Base-by-base conservation (phyloP, 148 eudicot species). In the Diospyros kaki region DNA sequence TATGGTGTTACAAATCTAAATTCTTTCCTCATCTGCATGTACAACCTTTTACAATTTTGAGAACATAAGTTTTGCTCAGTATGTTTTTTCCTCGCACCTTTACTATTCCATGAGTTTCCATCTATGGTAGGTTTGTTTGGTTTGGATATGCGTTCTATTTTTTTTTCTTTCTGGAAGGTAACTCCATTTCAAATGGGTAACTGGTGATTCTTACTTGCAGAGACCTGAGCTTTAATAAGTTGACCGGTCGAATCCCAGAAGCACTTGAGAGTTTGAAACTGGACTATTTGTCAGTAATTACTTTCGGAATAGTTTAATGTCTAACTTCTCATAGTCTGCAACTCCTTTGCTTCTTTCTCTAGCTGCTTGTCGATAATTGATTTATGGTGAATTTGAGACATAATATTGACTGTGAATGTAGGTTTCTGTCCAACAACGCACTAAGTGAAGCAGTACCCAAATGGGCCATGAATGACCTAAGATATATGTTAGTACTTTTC, bases 201-300 rank as follows among this genome's bases (percentile, higher is more conserved):
- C 61, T 11, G 38, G 12, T 65, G 58, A 2, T 55, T 73, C 17
- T 74, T 65, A 56, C 38, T 78, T 76, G 81, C 86, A 90, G 94
- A 76, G 94, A 90, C 75, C 71, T 90, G 78, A 88, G 90, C 82
- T 88, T 85, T 85, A 88, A 90, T 82, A 77, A 28, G 78, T 73
- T 90, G 75, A 81, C 80, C 60, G 91, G 94, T 45, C 70, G 12
- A 51, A 77, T 90, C 50, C 94, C 91, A 14, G 68, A 51, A 43
- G 15, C 74, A 48, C 53, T 45, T 74, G 80, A 55, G 74, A 75
- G 65, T 14, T 41, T 80, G 64, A 13, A 28, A n/a, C 73, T 90
- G 4, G 15, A 28, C 1, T 76, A 18, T 76, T 44, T 86, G 94
- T 85, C 68, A 71, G 91, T 71, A 50, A 44, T 50, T n/a, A 69